Evolutionary conservation across 768 basidiomycete genomes (phyloP).

Genomic region (Xerocomus spinulosus): DNA sequence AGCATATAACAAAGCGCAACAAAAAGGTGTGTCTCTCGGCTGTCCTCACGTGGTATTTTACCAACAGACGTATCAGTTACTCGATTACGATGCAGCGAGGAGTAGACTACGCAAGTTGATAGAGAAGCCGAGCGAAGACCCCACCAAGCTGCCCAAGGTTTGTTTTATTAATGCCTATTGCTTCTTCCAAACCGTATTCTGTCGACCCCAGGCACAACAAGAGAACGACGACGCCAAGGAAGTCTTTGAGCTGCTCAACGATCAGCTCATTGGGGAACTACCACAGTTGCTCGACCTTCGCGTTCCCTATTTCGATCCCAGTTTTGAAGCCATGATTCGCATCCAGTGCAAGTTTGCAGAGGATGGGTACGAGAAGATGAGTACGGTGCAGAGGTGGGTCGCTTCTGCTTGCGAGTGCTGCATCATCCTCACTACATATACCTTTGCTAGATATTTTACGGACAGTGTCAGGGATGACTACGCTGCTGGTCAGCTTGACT

Average conservation of each 20-base stretch:
- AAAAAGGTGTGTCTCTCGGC: constrained; percentile 69
- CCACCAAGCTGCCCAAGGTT: constrained; percentile 84
- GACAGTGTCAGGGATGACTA: constrained; percentile 94
- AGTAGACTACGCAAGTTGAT: constrained; percentile 84
- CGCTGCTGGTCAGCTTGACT: constrained; percentile 92
- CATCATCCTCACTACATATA: not conserved
- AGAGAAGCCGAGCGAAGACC: constrained; percentile 92
- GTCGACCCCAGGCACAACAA: constrained; percentile 66
- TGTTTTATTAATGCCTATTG: constrained; percentile 6
- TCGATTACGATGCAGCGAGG: constrained; percentile 93
- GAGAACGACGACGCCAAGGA: constrained; percentile 95
- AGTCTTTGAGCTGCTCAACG: constrained; percentile 89
- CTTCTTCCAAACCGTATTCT: not conserved
- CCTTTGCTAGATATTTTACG: constrained; percentile 65
- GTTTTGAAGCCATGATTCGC: constrained; percentile 97
- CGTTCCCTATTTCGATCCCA: constrained; percentile 97
- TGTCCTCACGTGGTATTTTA: not conserved
- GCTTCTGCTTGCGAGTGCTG: constrained; percentile 36
- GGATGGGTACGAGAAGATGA: constrained; percentile 96
- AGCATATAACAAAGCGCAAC: constrained; percentile 89
- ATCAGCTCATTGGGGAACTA: constrained; percentile 85
- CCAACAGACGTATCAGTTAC: constrained; percentile 47
- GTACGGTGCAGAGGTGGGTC: constrained; percentile 79
- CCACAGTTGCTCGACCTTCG: constrained; percentile 92
- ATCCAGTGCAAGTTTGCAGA: constrained; percentile 98